Conservation (phyloP, 2,329 filamentous ascomycete species). For the Plectosphaerella cucumerina region DNA sequence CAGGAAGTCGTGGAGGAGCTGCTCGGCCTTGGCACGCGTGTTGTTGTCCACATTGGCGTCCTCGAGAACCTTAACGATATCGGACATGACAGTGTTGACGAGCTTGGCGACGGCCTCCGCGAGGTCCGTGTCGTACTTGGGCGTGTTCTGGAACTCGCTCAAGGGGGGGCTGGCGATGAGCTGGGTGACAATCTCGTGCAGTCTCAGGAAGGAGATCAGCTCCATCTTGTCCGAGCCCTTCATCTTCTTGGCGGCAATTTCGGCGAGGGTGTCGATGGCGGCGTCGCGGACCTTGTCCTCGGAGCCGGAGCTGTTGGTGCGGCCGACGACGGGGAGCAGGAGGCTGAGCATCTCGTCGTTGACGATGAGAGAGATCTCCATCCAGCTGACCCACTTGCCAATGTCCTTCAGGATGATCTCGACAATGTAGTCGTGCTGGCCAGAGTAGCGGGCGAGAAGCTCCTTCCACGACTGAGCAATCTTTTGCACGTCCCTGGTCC, state of each 20-base stretch:
- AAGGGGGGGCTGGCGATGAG: slow-evolving; percentile 80
- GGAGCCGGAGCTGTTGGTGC: slow-evolving; percentile 54
- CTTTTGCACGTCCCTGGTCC: slow-evolving; percentile 81
- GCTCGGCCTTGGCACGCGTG: slow-evolving; percentile 71
- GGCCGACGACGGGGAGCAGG: slow-evolving; percentile 83
- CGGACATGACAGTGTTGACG: slow-evolving; percentile 83
- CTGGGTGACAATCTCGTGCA: slow-evolving; percentile 79
- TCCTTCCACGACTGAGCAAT: slow-evolving; percentile 90
- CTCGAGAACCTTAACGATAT: slow-evolving; percentile 84
- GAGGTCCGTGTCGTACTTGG: slow-evolving; percentile 90
- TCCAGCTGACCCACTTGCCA: slow-evolving; percentile 98
- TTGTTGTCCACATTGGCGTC: slow-evolving; percentile 56
- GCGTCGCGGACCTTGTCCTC: slow-evolving; percentile 83
- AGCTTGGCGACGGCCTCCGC: slow-evolving; percentile 94
- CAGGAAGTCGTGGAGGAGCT: slow-evolving; percentile 77
- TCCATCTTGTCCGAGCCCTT: slow-evolving; percentile 87
- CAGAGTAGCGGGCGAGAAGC: slow-evolving; percentile 73
- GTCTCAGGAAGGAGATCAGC: slow-evolving; percentile 85
- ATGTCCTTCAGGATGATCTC: slow-evolving; percentile 90
- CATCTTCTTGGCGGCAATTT: slow-evolving; percentile 99
- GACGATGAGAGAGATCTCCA: slow-evolving; percentile 90
- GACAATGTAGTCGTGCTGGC: slow-evolving; percentile 66
- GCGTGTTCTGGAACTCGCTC: slow-evolving; percentile 71
- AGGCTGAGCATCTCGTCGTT: slow-evolving; percentile 83
- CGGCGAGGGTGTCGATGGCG: slow-evolving; percentile 90